A percentile compares a stretch with the other conserved stretches of the same genome.
These are phyloP conservation scores for Plasmodium malariae DNA, from an alignment of 169 alveolate species.

Conservation along the genomic window DNA sequence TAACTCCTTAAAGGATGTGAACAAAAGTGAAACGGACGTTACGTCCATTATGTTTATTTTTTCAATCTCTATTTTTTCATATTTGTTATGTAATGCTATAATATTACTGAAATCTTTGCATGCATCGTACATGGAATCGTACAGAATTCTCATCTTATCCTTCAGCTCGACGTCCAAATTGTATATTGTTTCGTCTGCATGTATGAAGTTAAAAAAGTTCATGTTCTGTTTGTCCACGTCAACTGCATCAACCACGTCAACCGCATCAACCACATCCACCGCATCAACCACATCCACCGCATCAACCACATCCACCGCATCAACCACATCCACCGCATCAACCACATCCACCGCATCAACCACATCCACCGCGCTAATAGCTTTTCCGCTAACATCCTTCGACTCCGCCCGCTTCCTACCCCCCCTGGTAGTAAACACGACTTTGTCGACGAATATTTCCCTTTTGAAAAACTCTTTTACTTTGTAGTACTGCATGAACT, in stretches of 20 bases:
- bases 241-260: too few species aligned
- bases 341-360: too few species aligned
- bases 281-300: too few species aligned
- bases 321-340: too few species aligned
- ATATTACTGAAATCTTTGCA: constrained; percentile 27
- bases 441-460: constrained; percentile 33
- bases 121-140: constrained; percentile 21
- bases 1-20: constrained; percentile 27
- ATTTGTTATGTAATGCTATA: constrained; percentile 14
- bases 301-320: too few species aligned
- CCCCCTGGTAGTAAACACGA: too few species aligned
- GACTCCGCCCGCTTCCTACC: too few species aligned
- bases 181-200: constrained; percentile 4
- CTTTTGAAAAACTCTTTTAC: constrained; percentile 26
- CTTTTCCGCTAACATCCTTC: too few species aligned
- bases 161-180: constrained; percentile 21
- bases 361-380: too few species aligned
- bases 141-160: constrained; percentile 31
- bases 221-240: too few species aligned
- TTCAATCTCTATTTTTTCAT: constrained; percentile 20
- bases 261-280: too few species aligned
- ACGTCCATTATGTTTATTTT: constrained; percentile 47
- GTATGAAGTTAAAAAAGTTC: background rate
- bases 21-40: constrained; percentile 5
- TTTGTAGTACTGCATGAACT: constrained; percentile 14